Percentiles rank a stretch among this genome's conserved stretches.
Evolutionary conservation across 1,139 yeast species (phyloP).

Genomic region (Yamadazyma diospyri): DNA sequence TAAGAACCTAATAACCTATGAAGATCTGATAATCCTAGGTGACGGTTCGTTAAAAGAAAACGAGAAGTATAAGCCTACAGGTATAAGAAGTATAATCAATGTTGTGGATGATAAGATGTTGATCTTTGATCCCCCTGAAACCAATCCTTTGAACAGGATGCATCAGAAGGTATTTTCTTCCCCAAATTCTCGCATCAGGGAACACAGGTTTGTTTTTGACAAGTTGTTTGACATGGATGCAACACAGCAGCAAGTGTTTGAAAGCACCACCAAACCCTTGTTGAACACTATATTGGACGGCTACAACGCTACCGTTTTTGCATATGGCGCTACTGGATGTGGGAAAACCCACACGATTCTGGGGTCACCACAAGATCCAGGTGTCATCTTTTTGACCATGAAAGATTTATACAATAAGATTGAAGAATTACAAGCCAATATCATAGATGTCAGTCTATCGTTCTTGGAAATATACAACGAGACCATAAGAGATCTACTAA

Average conservation of each 20-base stretch:
- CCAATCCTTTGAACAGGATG: slow-evolving; percentile 62
- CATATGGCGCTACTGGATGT: slow-evolving; percentile 77
- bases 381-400: slow-evolving; percentile 77
- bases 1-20: slow-evolving; percentile 37
- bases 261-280: slow-evolving; percentile 65
- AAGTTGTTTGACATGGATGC: slow-evolving; percentile 64
- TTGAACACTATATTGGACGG: slow-evolving; percentile 79
- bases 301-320: slow-evolving; percentile 80
- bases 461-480: slow-evolving; percentile 91
- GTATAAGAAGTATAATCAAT: slow-evolving; percentile 68
- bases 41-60: slow-evolving; percentile 47
- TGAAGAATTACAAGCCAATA: slow-evolving; percentile 46
- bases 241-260: slow-evolving; percentile 65
- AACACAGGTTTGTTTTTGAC: slow-evolving; percentile 82
- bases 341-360: slow-evolving; percentile 94
- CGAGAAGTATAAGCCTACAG: slow-evolving; percentile 35
- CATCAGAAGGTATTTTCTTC: slow-evolving; percentile 51
- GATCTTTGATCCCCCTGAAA: slow-evolving; percentile 82
- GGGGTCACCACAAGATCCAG: slow-evolving; percentile 74
- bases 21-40: slow-evolving; percentile 46
- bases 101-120: slow-evolving; percentile 89
- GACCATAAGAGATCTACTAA: slow-evolving; percentile 72
- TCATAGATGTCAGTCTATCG: slow-evolving; percentile 61
- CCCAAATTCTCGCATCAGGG: slow-evolving; percentile 53
- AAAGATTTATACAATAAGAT: slow-evolving; percentile 66